A percentile compares a stretch with the other conserved stretches of the same genome.
These are phyloP conservation scores for Epichloe coenophiala DNA, from an alignment of 2,329 filamentous ascomycete genomes.

Conservation along the genomic window DNA sequence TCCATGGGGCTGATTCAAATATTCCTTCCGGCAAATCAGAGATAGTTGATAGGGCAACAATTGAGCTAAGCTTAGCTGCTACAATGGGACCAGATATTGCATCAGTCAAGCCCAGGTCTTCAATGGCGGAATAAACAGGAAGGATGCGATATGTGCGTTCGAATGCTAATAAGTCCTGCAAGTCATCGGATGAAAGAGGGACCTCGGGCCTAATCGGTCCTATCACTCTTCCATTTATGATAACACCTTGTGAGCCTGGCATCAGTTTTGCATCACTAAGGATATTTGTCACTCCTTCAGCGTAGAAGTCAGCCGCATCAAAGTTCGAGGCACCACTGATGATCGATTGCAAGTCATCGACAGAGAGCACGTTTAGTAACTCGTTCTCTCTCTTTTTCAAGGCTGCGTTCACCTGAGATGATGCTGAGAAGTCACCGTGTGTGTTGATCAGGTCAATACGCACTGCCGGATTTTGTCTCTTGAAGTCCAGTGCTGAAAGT, in stretches of 20 bases:
- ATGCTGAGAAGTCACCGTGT: constrained; percentile 27
- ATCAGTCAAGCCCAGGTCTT: constrained; percentile 50
- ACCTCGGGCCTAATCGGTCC: constrained; percentile 53
- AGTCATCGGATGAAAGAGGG: constrained; percentile 52
- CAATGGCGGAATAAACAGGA: constrained; percentile 59
- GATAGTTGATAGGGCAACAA: constrained; percentile 67
- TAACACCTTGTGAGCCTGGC: constrained; percentile 36
- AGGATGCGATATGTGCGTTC: constrained; percentile 61
- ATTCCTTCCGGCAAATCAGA: constrained; percentile 82
- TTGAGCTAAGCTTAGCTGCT: constrained; percentile 70
- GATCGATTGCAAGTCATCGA: constrained; percentile 28
- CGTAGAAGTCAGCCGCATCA: constrained; percentile 21
- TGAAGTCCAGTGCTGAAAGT: constrained; percentile 51
- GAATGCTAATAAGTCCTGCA: constrained; percentile 59
- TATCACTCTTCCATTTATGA: constrained; percentile 54
- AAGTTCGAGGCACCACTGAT: constrained; percentile 16
- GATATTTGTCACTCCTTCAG: constrained; percentile 29
- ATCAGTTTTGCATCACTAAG: constrained; percentile 27
- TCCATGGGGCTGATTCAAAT: constrained; percentile 73
- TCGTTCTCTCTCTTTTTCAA: constrained; percentile 27
- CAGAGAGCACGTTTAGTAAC: constrained; percentile 23
- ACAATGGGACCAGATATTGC: constrained; percentile 55
- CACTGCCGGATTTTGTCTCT: constrained; percentile 50
- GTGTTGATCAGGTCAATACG: constrained; percentile 70
- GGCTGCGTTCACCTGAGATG: constrained; percentile 28